Evolutionary conservation across 2,329 filamentous ascomycete species (phyloP).

Genomic region (Hymenoscyphus repandus): DNA sequence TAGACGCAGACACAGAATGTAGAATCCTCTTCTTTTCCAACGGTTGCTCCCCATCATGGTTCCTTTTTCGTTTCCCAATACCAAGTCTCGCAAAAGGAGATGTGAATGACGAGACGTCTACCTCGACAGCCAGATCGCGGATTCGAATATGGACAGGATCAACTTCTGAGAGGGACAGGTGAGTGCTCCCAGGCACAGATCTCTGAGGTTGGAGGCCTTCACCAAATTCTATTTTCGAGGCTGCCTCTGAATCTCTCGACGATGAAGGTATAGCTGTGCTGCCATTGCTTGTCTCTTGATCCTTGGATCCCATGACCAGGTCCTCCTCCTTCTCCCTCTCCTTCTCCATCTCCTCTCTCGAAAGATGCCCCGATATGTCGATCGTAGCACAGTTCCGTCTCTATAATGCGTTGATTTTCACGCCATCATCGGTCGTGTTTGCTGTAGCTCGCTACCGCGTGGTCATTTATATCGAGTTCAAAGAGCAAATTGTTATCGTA

Average conservation of each 20-base stretch:
- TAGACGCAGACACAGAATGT: slow-evolving; percentile 56
- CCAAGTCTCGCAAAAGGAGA: slow-evolving; percentile 37
- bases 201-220: slow-evolving; percentile 7
- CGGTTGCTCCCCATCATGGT: slow-evolving; percentile 30
- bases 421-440: too few species aligned
- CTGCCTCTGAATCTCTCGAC: slow-evolving; percentile 3
- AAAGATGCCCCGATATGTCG: not conserved
- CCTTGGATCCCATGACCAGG: not conserved
- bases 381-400: not conserved
- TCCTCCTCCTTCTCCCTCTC: not conserved
- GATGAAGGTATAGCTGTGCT: not conserved
- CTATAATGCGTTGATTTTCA: not conserved
- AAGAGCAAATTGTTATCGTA: too few species aligned
- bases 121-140: slow-evolving; percentile 48
- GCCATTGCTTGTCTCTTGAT: not conserved
- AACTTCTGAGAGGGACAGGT: slow-evolving; percentile 42
- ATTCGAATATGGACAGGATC: slow-evolving; percentile 49
- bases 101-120: slow-evolving; percentile 53
- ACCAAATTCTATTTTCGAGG: not conserved
- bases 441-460: too few species aligned
- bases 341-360: not conserved
- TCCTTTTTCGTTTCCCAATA: slow-evolving; percentile 23
- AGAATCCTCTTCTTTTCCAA: slow-evolving; percentile 48
- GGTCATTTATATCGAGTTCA: too few species aligned
- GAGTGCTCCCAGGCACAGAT: slow-evolving; percentile 21